Conservation (phyloP, 192 early-diverging fungal genomes). For the Coemansia aciculifera region DNA sequence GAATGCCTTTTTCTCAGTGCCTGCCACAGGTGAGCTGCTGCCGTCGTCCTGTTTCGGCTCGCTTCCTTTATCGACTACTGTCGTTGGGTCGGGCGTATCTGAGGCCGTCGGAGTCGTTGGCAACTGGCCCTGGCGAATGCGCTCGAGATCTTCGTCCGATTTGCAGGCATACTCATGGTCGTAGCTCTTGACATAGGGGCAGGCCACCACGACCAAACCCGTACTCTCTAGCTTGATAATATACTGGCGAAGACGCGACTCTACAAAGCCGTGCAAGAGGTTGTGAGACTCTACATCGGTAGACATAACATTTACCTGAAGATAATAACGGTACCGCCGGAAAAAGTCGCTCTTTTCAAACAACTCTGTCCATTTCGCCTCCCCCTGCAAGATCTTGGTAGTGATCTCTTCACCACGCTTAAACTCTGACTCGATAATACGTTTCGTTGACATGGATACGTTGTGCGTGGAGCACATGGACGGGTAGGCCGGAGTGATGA, state of each 20-base stretch:
- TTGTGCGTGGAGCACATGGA: slow-evolving; percentile 99
- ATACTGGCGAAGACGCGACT: slow-evolving; percentile 86
- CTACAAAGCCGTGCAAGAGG: slow-evolving; percentile 86
- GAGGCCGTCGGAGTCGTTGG: neutral
- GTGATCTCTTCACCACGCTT: slow-evolving; percentile 74
- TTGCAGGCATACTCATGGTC: slow-evolving; percentile 66
- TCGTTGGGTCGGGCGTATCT: neutral
- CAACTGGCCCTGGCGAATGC: slow-evolving; percentile 68
- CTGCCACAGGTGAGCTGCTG: slow-evolving; percentile 4
- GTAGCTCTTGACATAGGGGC: slow-evolving; percentile 89
- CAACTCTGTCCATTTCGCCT: slow-evolving; percentile 75
- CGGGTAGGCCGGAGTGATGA: slow-evolving; percentile 98
- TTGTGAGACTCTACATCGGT: slow-evolving; percentile 71
- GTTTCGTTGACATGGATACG: slow-evolving; percentile 82
- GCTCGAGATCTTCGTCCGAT: slow-evolving; percentile 66
- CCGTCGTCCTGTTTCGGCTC: neutral
- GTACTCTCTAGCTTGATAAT: slow-evolving; percentile 80
- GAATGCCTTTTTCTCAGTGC: slow-evolving; percentile 53
- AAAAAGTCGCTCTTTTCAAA: slow-evolving; percentile 93
- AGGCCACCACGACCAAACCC: slow-evolving; percentile 70
- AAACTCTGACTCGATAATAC: slow-evolving; percentile 84
- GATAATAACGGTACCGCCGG: slow-evolving; percentile 79
- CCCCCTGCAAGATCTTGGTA: slow-evolving; percentile 74
- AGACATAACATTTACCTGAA: slow-evolving; percentile 84
- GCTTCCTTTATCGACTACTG: neutral